phyloP scores from a whole-genome alignment of 257 asterid species.

The Solanum pennellii region DNA sequence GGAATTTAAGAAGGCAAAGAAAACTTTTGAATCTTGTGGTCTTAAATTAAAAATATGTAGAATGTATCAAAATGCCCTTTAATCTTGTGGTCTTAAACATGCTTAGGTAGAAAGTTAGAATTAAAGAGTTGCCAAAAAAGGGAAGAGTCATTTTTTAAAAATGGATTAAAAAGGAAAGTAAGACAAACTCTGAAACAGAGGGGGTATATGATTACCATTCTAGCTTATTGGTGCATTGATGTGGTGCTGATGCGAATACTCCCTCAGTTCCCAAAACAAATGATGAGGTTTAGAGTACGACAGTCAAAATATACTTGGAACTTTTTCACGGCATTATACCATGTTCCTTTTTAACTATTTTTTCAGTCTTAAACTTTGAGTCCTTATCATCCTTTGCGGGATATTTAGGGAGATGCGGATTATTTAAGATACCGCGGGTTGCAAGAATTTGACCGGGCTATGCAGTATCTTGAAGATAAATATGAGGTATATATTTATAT shows the following conservation, averaged over 20 bases:
- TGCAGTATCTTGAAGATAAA: conserved; percentile 89
- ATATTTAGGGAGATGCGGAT: conserved; percentile 73
- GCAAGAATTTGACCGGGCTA: conserved; percentile 94
- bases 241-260: neutral
- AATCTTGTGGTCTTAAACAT: neutral
- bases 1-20: neutral
- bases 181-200: neutral
- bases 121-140: neutral
- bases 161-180: neutral
- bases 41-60: neutral
- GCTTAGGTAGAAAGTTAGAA: neutral
- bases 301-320: neutral
- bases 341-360: neutral
- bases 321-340: neutral
- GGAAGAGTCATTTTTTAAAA: neutral
- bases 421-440: conserved; percentile 69
- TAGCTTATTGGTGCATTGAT: neutral
- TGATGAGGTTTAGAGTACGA: neutral
- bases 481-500: conserved; percentile 50
- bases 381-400: conserved; percentile 6
- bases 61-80: neutral
- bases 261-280: neutral
- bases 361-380: neutral
- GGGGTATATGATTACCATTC: neutral
- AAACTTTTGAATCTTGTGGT: neutral